phyloP scores from a whole-genome alignment of 2,329 filamentous ascomycete genomes.

The Fusarium sp. region DNA sequence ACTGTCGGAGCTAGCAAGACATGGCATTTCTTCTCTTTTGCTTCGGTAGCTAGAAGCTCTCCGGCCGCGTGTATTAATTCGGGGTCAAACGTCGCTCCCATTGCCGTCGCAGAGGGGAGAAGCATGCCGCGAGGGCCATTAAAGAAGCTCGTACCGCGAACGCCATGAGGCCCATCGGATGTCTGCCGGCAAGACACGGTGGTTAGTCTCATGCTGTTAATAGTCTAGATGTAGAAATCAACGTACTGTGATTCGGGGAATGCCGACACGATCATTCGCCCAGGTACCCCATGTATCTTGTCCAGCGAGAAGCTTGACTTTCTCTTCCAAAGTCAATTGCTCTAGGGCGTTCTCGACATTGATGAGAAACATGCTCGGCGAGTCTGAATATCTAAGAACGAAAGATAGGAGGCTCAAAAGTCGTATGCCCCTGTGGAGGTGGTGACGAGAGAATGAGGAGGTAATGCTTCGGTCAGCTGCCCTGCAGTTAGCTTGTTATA shows the following conservation, averaged over 20 bases:
- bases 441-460: neutral
- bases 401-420: neutral
- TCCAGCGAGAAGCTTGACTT: conserved; percentile 17
- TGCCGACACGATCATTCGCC: neutral
- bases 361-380: neutral
- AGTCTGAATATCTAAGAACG: neutral
- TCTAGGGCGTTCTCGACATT: conserved; percentile 4
- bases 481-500: neutral
- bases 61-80: conserved; percentile 66
- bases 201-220: neutral
- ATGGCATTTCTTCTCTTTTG: conserved; percentile 69
- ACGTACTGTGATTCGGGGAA: conserved; percentile 1
- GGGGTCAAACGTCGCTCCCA: conserved; percentile 71
- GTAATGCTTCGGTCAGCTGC: neutral
- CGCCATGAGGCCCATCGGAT: conserved; percentile 29
- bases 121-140: conserved; percentile 2
- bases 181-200: neutral
- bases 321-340: conserved; percentile 18
- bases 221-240: neutral
- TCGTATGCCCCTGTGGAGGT: neutral
- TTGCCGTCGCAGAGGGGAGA: conserved; percentile 37
- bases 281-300: conserved; percentile 12
- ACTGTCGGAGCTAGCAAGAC: conserved; percentile 59
- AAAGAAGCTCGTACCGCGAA: conserved; percentile 25
- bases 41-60: conserved; percentile 63